Conservation (phyloP, 768 basidiomycete genomes). For the Xanthoconium stramineum region DNA sequence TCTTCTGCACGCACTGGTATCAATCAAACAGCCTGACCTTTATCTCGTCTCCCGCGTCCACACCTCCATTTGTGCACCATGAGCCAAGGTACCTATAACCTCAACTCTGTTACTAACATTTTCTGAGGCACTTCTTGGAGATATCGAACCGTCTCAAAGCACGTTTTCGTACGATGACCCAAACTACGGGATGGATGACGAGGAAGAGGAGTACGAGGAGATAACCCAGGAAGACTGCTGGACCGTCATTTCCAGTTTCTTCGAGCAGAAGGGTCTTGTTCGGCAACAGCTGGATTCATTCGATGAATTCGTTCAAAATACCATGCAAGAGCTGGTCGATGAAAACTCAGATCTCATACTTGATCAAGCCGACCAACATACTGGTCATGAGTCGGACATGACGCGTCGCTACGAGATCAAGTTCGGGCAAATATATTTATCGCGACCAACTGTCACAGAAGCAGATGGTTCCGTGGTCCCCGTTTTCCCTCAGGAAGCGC, state of each 20-base stretch:
- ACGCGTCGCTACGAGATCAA: constrained; percentile 95
- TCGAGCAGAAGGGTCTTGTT: constrained; percentile 95
- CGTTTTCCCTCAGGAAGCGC: constrained; percentile 95
- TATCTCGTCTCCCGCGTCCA: background rate
- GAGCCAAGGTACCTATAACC: constrained; percentile 30
- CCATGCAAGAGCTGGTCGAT: constrained; percentile 98
- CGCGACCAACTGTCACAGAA: constrained; percentile 91
- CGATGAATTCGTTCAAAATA: constrained; percentile 98
- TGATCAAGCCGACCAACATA: constrained; percentile 95
- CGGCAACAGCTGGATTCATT: constrained; percentile 97
- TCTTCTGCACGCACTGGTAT: background rate
- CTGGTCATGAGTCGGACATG: constrained; percentile 78
- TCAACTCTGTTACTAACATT: constrained; percentile 22
- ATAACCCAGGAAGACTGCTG: constrained; percentile 93
- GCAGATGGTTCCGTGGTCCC: constrained; percentile 92
- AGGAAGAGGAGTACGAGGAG: constrained; percentile 60
- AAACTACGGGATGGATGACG: constrained; percentile 54
- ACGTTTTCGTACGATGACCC: constrained; percentile 58
- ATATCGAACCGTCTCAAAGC: constrained; percentile 45
- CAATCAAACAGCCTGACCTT: background rate
- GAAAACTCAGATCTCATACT: constrained; percentile 94
- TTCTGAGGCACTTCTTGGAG: constrained; percentile 41
- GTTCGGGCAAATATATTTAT: constrained; percentile 97
- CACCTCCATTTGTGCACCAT: constrained; percentile 12
- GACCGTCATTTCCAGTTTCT: constrained; percentile 95